Evolutionary conservation across 768 basidiomycete species (phyloP), one percentile per base, ranked within the genome.

Genomic region (Austroboletus festivus): DNA sequence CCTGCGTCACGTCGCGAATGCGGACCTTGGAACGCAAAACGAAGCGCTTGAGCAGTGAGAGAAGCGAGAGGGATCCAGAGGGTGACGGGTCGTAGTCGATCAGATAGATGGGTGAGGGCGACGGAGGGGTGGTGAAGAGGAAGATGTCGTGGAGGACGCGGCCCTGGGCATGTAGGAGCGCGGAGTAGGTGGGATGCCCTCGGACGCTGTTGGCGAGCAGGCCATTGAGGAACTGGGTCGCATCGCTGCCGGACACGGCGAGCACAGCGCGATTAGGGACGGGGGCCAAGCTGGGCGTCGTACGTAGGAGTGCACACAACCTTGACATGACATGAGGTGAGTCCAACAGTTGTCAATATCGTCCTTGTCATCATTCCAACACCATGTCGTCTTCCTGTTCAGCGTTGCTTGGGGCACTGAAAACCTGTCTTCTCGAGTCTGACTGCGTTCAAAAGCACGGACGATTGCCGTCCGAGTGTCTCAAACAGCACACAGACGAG

Each of bases 71-170:
- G 7, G 79, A 77, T 54, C 83, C 79, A 23, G 84, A 77, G 1
- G 77, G 64, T 40, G 81, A 72, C 11, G 79, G 68, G 63, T 93
- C 83, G 59, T 85, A 82, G 62, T 91, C 89, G 50, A 90, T 65
- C 39, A 91, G 67, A 62, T 85, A 90, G 16, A 78, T 79, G 15
- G 65, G 68, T 19, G 73, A 66, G 12, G 80, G 72, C 18, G 67
- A 67, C 38, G 70, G 69, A 10, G 72, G 68, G 23, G 74, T 71
- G 13, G 85, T 82, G 64, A 91, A 89, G 53, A 96, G 74, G 68
- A 98, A 93, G 43, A 86, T 70, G 65, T 97, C 94, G 62, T 93
- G 85, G 39, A 96, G 72, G 24, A 98, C 82, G 62, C 93, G 79
- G 34, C 95, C 95, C 93, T 91, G 88, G 44, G 91, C 85, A 61